Evolutionary conservation across 306 rosid species (phyloP).

Genomic region (Medicago arabica): DNA sequence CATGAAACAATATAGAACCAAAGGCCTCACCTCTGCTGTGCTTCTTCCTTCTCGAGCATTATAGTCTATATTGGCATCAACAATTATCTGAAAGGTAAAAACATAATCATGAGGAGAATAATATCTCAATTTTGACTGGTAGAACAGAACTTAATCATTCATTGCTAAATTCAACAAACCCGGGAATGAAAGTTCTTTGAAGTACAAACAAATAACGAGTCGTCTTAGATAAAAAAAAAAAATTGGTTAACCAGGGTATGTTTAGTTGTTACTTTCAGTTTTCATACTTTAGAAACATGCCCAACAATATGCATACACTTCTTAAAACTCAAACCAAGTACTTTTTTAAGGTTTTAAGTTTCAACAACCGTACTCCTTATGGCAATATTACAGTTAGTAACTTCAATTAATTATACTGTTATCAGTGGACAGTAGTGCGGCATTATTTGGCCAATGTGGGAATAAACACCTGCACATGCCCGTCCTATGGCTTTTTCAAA

Average conservation of each 20-base stretch:
- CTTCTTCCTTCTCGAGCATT: constrained; percentile 91
- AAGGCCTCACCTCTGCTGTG: constrained; percentile 76
- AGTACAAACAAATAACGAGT: neutral
- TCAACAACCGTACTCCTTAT: neutral
- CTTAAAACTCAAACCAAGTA: constrained; percentile 19
- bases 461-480: constrained; percentile 5
- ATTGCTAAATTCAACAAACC: constrained; percentile 17
- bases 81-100: constrained; percentile 61
- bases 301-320: neutral
- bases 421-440: neutral
- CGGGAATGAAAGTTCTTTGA: constrained; percentile 15
- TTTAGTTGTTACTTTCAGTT: neutral
- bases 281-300: constrained; percentile 4
- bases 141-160: constrained; percentile 29
- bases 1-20: constrained; percentile 26
- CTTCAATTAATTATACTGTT: neutral
- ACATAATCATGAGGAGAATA: constrained; percentile 19
- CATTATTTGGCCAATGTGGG: constrained; percentile 2
- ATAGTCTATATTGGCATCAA: constrained; percentile 77
- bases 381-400: constrained; percentile 17
- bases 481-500: neutral
- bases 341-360: neutral
- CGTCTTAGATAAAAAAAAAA: constrained; percentile 14
- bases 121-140: constrained; percentile 24
- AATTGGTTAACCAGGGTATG: constrained; percentile 7